A percentile compares a stretch with the other conserved stretches of the same genome.
Evolutionary conservation across 768 basidiomycete genomes (phyloP).

Genomic region (Trichaptum fuscoviolaceum): DNA sequence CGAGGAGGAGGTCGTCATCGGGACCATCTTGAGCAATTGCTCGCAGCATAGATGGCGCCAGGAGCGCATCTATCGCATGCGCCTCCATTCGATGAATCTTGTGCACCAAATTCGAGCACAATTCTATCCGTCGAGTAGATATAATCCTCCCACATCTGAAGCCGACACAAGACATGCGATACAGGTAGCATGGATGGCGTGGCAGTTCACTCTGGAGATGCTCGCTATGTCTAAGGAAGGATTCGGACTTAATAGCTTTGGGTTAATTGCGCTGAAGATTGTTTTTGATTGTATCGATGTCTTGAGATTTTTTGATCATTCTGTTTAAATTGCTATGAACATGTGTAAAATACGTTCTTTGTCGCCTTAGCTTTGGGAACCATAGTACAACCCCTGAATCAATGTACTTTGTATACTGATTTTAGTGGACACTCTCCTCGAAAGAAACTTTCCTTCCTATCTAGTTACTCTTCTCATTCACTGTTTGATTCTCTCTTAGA

Average conservation of each 20-base stretch:
- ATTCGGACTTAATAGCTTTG: slow-evolving; percentile 51
- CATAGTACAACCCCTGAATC: no score
- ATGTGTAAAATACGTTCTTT: no score
- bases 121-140: slow-evolving; percentile 24
- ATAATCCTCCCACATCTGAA: slow-evolving; percentile 17
- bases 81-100: slow-evolving; percentile 46
- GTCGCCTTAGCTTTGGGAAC: no score
- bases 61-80: slow-evolving; percentile 59
- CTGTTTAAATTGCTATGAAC: no score
- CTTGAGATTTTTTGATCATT: not conserved
- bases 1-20: slow-evolving; percentile 72
- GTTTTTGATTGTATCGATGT: slow-evolving; percentile 54
- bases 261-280: slow-evolving; percentile 53
- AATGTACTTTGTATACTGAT: no score
- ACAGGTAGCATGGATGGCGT: slow-evolving; percentile 57
- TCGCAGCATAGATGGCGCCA: slow-evolving; percentile 54
- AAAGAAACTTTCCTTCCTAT: no score
- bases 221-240: not conserved
- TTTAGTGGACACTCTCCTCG: no score
- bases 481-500: no score
- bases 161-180: slow-evolving; percentile 35
- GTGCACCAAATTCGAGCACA: slow-evolving; percentile 44
- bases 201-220: slow-evolving; percentile 43
- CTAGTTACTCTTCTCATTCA: no score
- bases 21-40: slow-evolving; percentile 70